Evolutionary conservation across 2,329 filamentous ascomycete genomes (phyloP).

Genomic region (Claviceps cyperi): DNA sequence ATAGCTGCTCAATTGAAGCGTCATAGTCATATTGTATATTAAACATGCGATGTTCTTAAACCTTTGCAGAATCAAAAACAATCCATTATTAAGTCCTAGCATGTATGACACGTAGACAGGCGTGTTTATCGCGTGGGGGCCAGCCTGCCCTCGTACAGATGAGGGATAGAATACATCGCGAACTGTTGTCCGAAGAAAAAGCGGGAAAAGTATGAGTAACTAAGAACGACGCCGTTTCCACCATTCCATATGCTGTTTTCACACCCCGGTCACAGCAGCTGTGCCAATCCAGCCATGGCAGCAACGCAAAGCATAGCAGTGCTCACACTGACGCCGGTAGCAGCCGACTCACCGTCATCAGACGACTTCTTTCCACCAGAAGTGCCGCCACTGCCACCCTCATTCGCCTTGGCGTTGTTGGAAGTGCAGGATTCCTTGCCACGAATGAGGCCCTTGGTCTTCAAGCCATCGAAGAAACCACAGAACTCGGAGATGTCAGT

Average conservation of each 20-base stretch:
- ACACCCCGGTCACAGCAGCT: slow-evolving; percentile 32
- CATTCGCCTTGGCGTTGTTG: slow-evolving; percentile 38
- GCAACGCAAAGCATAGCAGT: slow-evolving; percentile 31
- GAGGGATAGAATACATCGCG: slow-evolving; percentile 18
- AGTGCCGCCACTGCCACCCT: slow-evolving; percentile 22
- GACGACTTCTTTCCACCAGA: slow-evolving; percentile 12
- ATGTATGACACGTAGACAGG: slow-evolving; percentile 13
- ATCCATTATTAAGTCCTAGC: slow-evolving; percentile 31
- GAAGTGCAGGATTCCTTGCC: slow-evolving; percentile 34
- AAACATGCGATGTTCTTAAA: no score
- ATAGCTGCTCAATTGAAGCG: no score
- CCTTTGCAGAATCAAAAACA: slow-evolving; percentile 18
- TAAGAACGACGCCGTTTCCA: slow-evolving; percentile 23
- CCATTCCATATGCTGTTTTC: slow-evolving; percentile 14
- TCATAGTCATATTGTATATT: no score
- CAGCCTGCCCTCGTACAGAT: slow-evolving; percentile 12
- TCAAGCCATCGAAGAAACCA: slow-evolving; percentile 31
- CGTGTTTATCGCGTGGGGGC: slow-evolving; percentile 11
- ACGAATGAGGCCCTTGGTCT: slow-evolving; percentile 23
- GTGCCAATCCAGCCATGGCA: slow-evolving; percentile 31
- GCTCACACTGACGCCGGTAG: slow-evolving; percentile 32
- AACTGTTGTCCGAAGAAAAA: slow-evolving; percentile 22
- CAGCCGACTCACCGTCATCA: slow-evolving; percentile 25
- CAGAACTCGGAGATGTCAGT: slow-evolving; percentile 43
- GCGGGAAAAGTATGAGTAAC: slow-evolving; percentile 18